These are phyloP conservation scores for Eucommia ulmoides DNA, from an alignment of 257 asterid species.

Conservation along the genomic window DNA sequence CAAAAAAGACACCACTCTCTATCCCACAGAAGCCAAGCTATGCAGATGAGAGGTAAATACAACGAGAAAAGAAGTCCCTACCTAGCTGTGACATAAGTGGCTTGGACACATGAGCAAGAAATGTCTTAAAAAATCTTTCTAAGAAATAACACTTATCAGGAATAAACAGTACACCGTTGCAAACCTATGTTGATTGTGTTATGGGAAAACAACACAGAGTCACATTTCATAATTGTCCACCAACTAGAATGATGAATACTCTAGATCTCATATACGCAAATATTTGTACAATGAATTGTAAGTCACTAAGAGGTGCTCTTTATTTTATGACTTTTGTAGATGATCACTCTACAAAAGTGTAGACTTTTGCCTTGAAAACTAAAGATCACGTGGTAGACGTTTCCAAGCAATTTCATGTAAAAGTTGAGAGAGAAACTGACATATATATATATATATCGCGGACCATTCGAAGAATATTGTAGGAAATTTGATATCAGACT, in stretches of 20 bases:
- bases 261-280: slow-evolving; percentile 1
- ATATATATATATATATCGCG: not conserved
- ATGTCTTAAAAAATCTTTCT: not conserved
- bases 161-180: too few relatives aligned
- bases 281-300: not conserved
- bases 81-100: not conserved
- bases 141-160: too few relatives aligned
- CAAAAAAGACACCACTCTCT: not conserved
- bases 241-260: not conserved
- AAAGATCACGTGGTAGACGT: slow-evolving; percentile 3
- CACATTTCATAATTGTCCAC: not conserved
- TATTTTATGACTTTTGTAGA: not conserved
- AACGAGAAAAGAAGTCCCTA: not conserved
- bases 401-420: not conserved
- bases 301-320: not conserved
- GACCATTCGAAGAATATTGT: slow-evolving; percentile 2
- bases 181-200: too few relatives aligned
- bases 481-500: not conserved
- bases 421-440: not conserved
- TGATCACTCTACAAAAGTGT: not conserved
- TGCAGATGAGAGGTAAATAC: not conserved
- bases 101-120: not conserved
- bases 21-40: not conserved
- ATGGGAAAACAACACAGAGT: too few relatives aligned
- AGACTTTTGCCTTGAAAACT: slow-evolving; percentile 1